A percentile compares a stretch with the other conserved stretches of the same genome.
These are phyloP conservation scores for Agrocybe praecox DNA, from an alignment of 768 basidiomycete species.

Conservation along the genomic window DNA sequence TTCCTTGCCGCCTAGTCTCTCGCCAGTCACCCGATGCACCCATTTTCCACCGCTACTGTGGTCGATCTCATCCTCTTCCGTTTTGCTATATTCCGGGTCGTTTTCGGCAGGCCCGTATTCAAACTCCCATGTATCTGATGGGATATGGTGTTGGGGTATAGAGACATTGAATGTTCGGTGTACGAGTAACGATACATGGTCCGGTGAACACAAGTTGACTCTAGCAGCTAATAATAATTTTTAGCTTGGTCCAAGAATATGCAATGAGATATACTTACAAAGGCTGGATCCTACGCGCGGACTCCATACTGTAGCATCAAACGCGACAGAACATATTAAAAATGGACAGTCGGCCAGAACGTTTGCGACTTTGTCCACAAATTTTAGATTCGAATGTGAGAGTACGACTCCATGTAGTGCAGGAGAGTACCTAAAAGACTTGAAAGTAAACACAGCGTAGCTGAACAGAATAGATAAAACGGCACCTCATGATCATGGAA, in stretches of 20 bases:
- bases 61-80: constrained; percentile 25
- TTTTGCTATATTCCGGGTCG: constrained; percentile 67
- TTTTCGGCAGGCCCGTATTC: constrained; percentile 84
- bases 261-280: constrained; percentile 44
- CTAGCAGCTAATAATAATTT: constrained; percentile 62
- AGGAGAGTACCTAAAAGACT: constrained; percentile 71
- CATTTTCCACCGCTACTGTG: constrained; percentile 68
- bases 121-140: constrained; percentile 78
- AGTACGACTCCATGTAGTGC: constrained; percentile 87
- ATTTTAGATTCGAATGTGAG: constrained; percentile 77
- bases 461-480: constrained; percentile 6
- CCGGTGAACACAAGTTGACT: constrained; percentile 87
- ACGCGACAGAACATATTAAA: constrained; percentile 69
- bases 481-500: constrained; percentile 93
- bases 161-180: constrained; percentile 95
- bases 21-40: constrained; percentile 73
- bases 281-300: constrained; percentile 82
- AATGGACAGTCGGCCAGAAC: constrained; percentile 88
- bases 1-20: constrained; percentile 66
- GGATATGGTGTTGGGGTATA: constrained; percentile 91
- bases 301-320: constrained; percentile 89
- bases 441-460: too few relatives aligned
- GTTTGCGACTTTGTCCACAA: constrained; percentile 62
- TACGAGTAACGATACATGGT: constrained; percentile 88
- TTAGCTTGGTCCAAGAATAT: background rate